These are phyloP conservation scores for Cercospora citrullina DNA, from an alignment of 2,329 filamentous ascomycete genomes.

Conservation along the genomic window DNA sequence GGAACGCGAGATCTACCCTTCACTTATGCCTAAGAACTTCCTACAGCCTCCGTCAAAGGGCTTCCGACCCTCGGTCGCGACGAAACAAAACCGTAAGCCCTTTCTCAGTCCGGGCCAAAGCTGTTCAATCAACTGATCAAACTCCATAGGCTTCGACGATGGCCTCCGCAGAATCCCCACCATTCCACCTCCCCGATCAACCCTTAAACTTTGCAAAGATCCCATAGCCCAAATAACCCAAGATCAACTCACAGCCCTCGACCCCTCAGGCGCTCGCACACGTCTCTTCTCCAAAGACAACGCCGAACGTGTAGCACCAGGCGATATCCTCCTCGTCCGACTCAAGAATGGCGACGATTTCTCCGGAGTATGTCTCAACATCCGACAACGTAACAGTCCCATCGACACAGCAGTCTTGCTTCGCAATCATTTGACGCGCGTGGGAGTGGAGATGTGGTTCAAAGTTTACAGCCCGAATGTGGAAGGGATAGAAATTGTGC, in stretches of 20 bases:
- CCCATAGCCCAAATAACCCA: constrained; percentile 67
- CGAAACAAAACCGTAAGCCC: constrained; percentile 38
- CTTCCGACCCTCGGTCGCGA: constrained; percentile 37
- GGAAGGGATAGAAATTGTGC: constrained; percentile 88
- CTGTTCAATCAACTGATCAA: not conserved
- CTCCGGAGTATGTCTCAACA: constrained; percentile 81
- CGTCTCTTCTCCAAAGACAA: constrained; percentile 77
- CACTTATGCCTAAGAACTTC: constrained; percentile 39
- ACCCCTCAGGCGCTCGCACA: constrained; percentile 79
- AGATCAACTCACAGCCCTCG: constrained; percentile 71
- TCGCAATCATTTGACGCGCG: constrained; percentile 79
- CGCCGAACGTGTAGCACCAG: constrained; percentile 74
- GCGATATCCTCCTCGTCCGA: constrained; percentile 89
- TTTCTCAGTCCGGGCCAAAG: not conserved
- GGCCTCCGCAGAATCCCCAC: constrained; percentile 37
- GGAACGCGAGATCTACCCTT: constrained; percentile 52
- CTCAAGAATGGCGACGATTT: constrained; percentile 85
- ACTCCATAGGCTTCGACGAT: constrained; percentile 32
- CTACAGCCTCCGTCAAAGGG: constrained; percentile 29
- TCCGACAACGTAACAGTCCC: constrained; percentile 70
- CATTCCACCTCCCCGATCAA: constrained; percentile 56
- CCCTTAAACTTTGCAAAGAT: constrained; percentile 60
- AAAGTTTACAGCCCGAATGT: constrained; percentile 93
- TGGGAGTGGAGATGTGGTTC: constrained; percentile 95
- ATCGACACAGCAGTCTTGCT: constrained; percentile 86